Evolutionary conservation across 148 eudicot genomes (phyloP), one percentile per base, ranked within the genome.

Genomic region (Drosera capensis): DNA sequence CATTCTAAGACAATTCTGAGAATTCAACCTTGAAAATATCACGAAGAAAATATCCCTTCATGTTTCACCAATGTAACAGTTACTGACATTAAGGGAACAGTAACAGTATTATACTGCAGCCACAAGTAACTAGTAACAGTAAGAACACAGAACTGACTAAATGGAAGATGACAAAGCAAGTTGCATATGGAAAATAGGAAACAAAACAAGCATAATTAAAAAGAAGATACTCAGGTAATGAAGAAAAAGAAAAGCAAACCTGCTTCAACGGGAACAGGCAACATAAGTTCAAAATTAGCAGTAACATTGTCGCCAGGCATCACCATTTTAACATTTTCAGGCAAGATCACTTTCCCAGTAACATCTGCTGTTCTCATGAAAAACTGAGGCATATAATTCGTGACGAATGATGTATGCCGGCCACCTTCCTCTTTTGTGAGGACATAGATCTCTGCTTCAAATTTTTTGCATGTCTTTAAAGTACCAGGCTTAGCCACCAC

Each of bases 251-350:
- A 28, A 28, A 28, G 64, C 80, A 73, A 69, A 41, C 85, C 85
- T 17, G 69, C 76, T 63, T 78, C 80, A 39, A 79, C 70, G 7
- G 85, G 79, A 56, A 78, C 67, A 1, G 74, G 79, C 61, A 63
- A 61, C 20, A 70, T 70, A 25, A 78, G 80, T 65, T 78, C 77
- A 2, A 78, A 79, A 52, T 60, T 66, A 69, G 72, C 66, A 65
- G 73, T 78, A 29, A 78, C 77, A 25, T 75, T 67, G 30, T 78
- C 85, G 24, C 80, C 77, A 0, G 85, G 85, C 85, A 78, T 78
- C 29, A 78, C 85, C 85, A 78, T 78, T 69, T 78, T 78, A 12
- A 75, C 85, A 14, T 64, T 73, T 75, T 60, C 69, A 40, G 69
- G 57, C 40, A 58, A 14, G 2, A 54, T 53, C 47, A 73, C 79